Base-by-base conservation (phyloP, 1,284 basidiomycete genomes). In the Melampsora americana region DNA sequence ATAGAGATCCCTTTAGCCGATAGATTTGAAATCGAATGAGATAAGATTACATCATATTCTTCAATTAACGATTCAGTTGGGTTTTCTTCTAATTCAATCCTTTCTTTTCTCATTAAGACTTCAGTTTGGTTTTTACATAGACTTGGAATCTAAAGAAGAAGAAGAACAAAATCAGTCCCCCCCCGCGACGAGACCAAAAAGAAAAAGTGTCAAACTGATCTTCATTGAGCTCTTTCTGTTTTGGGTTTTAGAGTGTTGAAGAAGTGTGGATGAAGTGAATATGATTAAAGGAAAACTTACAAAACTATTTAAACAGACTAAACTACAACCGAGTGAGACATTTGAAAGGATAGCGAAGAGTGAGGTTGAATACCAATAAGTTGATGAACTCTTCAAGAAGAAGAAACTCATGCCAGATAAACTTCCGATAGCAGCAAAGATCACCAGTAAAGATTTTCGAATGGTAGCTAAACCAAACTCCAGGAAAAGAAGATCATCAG, bases 251-350 rank as follows among this genome's bases (percentile, higher is more conserved):
- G 3, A 9, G 32, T 14, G 5, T 71, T 4, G 4, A 20, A 67
- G 39, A n/a, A 46, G 39, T 23, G 42, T 65, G 7, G 85, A 80
- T 1, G 91, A 89, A 66, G 88, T n/a, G n/a, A n/a, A n/a, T n/a
- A n/a, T n/a, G n/a, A n/a, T n/a, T n/a, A n/a, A n/a, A n/a, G n/a
- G n/a, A 1, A 95, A 85, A 0, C 85, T 85, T 5, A 96, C 86
- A 83, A 94, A 95, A 0, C 92, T 88, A 80, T 96, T 96, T 85
- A 93, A 88, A 48, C 92, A 92, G 9, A 96, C 93, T 16, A 90
- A 86, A 14, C 89, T 90, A 0, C 89, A 90, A 0, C 92, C 91
- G 78, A 94, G 94, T 0, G 89, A 87, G 18, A 93, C 88, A 80
- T 93, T 93, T 6, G 92, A 89, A 0, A 87, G 83, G 56, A 92